A percentile compares a stretch with the other conserved stretches of the same genome.
Conservation (phyloP, 2,329 filamentous ascomycete genomes). For the Talaromyces sp. region DNA sequence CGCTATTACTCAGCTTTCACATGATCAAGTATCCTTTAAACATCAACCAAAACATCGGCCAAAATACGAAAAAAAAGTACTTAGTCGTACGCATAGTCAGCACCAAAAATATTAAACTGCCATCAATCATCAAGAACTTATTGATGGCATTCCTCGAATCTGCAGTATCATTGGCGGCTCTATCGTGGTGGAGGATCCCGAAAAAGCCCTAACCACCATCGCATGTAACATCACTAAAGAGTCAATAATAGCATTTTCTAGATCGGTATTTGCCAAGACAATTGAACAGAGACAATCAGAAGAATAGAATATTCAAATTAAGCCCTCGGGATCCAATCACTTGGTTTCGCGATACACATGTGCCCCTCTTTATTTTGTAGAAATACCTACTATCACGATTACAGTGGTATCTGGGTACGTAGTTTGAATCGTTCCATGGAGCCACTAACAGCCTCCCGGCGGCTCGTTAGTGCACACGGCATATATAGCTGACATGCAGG, state of each 20-base stretch:
- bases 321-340: background rate
- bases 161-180: background rate
- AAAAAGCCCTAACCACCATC: background rate
- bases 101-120: background rate
- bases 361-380: background rate
- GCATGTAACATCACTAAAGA: constrained; percentile 11
- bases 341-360: background rate
- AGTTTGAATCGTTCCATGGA: background rate
- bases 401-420: background rate
- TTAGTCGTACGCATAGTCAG: background rate
- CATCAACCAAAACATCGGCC: no score
- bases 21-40: background rate
- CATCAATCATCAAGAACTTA: background rate
- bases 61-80: background rate
- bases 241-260: constrained; percentile 1
- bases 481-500: background rate
- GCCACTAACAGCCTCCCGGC: background rate
- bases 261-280: constrained; percentile 3
- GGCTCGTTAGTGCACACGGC: background rate
- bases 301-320: background rate
- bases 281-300: background rate
- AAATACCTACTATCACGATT: background rate
- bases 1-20: background rate
- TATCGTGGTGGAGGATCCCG: background rate
- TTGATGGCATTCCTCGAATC: background rate